Evolutionary conservation across 495 filamentous ascomycete species (phyloP).

Genomic region (Filosporella fistucella): DNA sequence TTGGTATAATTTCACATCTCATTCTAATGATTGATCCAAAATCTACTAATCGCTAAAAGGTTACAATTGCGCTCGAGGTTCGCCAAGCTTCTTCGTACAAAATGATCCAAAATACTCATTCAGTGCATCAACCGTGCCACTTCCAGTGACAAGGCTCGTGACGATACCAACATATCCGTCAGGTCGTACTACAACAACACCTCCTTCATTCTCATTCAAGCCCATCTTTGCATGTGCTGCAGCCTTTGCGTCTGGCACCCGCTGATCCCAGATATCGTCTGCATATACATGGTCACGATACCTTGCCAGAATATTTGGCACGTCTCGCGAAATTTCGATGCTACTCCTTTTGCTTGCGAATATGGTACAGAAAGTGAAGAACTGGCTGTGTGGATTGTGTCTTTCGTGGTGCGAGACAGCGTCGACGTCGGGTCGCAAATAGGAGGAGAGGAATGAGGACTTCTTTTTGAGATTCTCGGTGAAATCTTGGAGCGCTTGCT

Average conservation of each 20-base stretch:
- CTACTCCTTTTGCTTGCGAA: constrained; percentile 58
- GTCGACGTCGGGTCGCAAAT: constrained; percentile 54
- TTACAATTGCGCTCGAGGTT: constrained; percentile 30
- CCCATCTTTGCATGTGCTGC: constrained; percentile 87
- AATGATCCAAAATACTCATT: constrained; percentile 79
- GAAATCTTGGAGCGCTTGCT: constrained; percentile 62
- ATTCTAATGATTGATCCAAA: no score
- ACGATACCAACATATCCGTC: constrained; percentile 84
- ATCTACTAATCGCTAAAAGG: no score
- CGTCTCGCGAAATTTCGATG: constrained; percentile 58
- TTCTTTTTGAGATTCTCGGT: constrained; percentile 58
- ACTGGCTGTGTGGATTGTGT: constrained; percentile 76
- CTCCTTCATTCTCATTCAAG: constrained; percentile 65
- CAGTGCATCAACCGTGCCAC: constrained; percentile 73
- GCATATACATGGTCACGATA: constrained; percentile 84
- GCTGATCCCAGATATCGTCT: constrained; percentile 73
- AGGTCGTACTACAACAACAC: constrained; percentile 75
- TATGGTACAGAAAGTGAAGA: constrained; percentile 73
- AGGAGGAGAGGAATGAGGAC: constrained; percentile 64
- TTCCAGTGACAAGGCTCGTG: constrained; percentile 66
- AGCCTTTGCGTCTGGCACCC: constrained; percentile 61
- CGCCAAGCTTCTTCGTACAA: constrained; percentile 38
- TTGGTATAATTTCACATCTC: no score
- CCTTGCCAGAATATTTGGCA: constrained; percentile 63
- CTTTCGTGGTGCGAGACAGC: constrained; percentile 72